phyloP scores from a whole-genome alignment of 2,329 filamentous ascomycete species.

The Scytalidium lignicola region DNA sequence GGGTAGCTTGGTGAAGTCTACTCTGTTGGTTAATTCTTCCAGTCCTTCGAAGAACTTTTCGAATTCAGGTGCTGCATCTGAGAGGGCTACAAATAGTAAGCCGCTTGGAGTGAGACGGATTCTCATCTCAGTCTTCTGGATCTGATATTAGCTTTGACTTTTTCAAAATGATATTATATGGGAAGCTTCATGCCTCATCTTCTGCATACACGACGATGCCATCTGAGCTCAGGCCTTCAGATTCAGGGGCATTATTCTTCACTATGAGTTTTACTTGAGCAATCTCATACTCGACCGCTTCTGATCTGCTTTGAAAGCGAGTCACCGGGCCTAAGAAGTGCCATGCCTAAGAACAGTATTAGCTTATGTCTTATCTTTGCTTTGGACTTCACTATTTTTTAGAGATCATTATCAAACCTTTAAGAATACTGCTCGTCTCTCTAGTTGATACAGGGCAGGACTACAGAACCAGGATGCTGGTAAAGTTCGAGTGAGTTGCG shows the following conservation, averaged over 20 bases:
- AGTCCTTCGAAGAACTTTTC: conserved; percentile 49
- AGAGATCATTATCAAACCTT: conserved; percentile 28
- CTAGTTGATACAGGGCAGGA: conserved; percentile 41
- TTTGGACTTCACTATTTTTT: conserved; percentile 6
- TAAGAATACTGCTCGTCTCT: conserved; percentile 42
- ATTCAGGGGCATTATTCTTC: conserved; percentile 25
- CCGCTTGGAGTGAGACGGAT: conserved; percentile 42
- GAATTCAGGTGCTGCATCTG: conserved; percentile 41
- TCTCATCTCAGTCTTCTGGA: conserved; percentile 27
- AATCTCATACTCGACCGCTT: conserved; percentile 43
- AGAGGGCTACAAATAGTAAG: conserved; percentile 46
- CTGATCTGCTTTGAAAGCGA: conserved; percentile 35
- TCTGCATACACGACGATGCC: conserved; percentile 34
- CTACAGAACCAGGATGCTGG: conserved; percentile 50
- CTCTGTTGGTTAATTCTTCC: conserved; percentile 39
- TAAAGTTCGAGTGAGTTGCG: conserved; percentile 32
- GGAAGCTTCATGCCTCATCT: conserved; percentile 16
- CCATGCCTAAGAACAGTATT: conserved; percentile 36
- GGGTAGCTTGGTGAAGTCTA: conserved; percentile 49
- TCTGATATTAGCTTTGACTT: conserved; percentile 3
- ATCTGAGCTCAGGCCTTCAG: conserved; percentile 17
- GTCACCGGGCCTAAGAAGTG: conserved; percentile 49
- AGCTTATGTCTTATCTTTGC: neutral
- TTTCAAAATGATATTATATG: too few relatives aligned
- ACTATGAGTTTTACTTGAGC: conserved; percentile 40